Evolutionary conservation across 1,284 basidiomycete genomes (phyloP).

Genomic region (Malassezia globosa): DNA sequence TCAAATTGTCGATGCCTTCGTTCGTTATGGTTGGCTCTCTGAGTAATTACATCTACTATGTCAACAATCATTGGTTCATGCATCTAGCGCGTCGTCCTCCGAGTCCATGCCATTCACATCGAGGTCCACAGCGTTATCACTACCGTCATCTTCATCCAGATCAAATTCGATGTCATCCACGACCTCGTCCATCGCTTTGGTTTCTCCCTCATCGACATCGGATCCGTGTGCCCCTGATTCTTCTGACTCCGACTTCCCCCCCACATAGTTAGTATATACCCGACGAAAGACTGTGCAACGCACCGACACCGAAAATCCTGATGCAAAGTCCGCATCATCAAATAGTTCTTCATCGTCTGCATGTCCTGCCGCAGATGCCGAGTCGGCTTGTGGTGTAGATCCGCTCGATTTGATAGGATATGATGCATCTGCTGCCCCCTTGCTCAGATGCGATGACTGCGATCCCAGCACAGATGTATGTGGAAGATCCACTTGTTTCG

Average conservation of each 20-base stretch:
- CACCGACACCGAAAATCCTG: slow-evolving; percentile 11
- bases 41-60: slow-evolving; percentile 29
- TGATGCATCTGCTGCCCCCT: too few relatives aligned
- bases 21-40: slow-evolving; percentile 39
- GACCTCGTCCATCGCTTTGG: slow-evolving; percentile 1
- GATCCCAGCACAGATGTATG: too few relatives aligned
- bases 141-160: slow-evolving; percentile 12
- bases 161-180: not conserved
- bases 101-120: not conserved
- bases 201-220: slow-evolving; percentile 19
- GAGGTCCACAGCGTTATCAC: slow-evolving; percentile 6
- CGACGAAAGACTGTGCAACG: not conserved
- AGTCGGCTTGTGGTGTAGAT: not conserved
- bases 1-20: slow-evolving; percentile 33
- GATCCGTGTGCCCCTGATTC: slow-evolving; percentile 3
- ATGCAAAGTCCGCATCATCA: slow-evolving; percentile 10
- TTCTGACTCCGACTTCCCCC: slow-evolving; percentile 12
- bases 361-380: not conserved
- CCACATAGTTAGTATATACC: slow-evolving; percentile 7
- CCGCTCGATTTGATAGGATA: not conserved
- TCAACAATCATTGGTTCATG: not conserved
- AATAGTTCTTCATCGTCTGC: slow-evolving; percentile 4
- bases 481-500: too few relatives aligned
- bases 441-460: too few relatives aligned
- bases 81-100: not conserved